Conservation (phyloP, 2,329 filamentous ascomycete species). For the Trichoderma sp. region DNA sequence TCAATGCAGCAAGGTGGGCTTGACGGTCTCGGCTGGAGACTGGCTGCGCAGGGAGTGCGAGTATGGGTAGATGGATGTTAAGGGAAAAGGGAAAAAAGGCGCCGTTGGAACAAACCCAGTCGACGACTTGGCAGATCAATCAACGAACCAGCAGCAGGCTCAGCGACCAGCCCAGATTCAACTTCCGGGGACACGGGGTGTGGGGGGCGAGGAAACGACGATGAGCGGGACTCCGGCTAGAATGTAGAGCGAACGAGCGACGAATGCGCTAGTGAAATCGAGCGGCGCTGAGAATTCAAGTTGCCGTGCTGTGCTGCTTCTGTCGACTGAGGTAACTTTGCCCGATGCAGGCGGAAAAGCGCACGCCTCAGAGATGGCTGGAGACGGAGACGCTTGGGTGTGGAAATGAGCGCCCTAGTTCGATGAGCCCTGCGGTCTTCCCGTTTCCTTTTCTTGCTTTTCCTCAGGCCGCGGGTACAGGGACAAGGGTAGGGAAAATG, state of each 20-base stretch:
- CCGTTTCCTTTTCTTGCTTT: not conserved
- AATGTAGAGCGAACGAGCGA: slow-evolving; percentile 20
- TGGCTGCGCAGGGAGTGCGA: not conserved
- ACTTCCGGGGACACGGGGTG: slow-evolving; percentile 23
- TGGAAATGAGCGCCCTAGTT: not conserved
- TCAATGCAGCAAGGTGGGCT: slow-evolving; percentile 3
- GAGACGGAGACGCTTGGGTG: not conserved
- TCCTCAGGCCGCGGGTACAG: not conserved
- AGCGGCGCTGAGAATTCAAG: not conserved
- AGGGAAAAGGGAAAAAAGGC: slow-evolving; percentile 13
- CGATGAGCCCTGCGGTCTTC: not conserved
- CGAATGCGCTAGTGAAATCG: slow-evolving; percentile 17
- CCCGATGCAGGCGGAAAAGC: slow-evolving; percentile 9
- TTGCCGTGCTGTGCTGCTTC: not conserved
- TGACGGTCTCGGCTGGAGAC: not conserved
- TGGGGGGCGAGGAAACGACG: slow-evolving; percentile 15
- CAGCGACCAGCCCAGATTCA: slow-evolving; percentile 19
- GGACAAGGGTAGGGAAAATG: not conserved
- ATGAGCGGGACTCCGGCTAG: slow-evolving; percentile 17
- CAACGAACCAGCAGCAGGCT: slow-evolving; percentile 18
- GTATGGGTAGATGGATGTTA: slow-evolving; percentile 14
- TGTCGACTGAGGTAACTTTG: slow-evolving; percentile 8
- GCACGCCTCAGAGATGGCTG: not conserved
- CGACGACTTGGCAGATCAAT: slow-evolving; percentile 17
- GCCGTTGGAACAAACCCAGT: not conserved